Base-by-base conservation (phyloP, 305 asterid genomes). In the Striga hermonthica region DNA sequence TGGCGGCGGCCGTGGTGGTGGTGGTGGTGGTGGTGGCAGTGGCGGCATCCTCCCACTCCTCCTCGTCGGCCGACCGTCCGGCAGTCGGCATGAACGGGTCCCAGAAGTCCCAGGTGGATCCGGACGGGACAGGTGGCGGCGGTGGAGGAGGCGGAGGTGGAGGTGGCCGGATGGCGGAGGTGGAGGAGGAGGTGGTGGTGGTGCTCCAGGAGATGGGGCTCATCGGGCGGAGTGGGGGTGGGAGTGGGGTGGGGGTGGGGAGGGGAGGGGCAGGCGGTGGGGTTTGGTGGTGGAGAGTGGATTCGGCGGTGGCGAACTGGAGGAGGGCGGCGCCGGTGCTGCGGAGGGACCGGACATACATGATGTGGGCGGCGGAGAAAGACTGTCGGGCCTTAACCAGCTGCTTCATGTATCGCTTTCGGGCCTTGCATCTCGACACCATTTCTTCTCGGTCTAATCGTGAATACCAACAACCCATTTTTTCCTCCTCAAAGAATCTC, bases 391-490 rank as follows among this genome's bases (percentile, higher is more conserved):
- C 94, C 52, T 93, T 88, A 3, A 93, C 96, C 12, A 90, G 79
- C 69, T 93, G 96, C 72, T 93, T 93, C 95, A 88, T 88, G 72
- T 93, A 90, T 68, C 89, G 80, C 74, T 76, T 86, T 53, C 99
- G 72, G 7, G 97, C 95, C 68, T 85, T 93, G 63, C 99, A 93
- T 67, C 99, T 82, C 22, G 97, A 79, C 2, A 93, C 95, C 95
- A 90, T 82, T 62, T 90, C 97, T 73, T 88, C 92, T 62, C 90
- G 80, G 55, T 84, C 86, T 52, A 82, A 69, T 75, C 95, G 88
- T 47, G 99, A 93, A 76, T 83, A 83, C 86, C 86, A 90, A 72
- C 96, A 84, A 16, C 99, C 99, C 99, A 93, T 93, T 74, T 78
- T 58, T 65, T 22, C 31, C 2, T 22, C 31, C 31, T 22, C 31